Percentiles rank a stretch among this genome's conserved stretches.
Conservation (phyloP, 805 yeast genomes). For the Candida easanensis region DNA sequence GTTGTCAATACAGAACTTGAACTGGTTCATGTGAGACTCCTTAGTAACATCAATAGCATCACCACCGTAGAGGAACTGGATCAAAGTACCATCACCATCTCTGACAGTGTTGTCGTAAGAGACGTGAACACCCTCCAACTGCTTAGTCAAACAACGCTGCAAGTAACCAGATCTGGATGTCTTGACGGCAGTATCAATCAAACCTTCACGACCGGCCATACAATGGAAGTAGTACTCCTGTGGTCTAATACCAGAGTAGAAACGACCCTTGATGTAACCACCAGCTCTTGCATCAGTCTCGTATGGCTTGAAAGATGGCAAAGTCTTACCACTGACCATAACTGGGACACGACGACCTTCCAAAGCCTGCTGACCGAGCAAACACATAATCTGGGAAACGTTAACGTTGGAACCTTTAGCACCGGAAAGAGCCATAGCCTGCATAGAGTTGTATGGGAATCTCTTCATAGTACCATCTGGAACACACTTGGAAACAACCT, state of each 20-base stretch:
- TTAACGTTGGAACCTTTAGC: constrained; percentile 99
- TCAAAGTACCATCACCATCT: constrained; percentile 89
- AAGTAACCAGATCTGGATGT: constrained; percentile 97
- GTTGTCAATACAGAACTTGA: constrained; percentile 89
- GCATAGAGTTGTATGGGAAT: constrained; percentile 97
- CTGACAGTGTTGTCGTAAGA: constrained; percentile 94
- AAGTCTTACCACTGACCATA: constrained; percentile 96
- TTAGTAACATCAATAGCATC: constrained; percentile 93
- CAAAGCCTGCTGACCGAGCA: constrained; percentile 96
- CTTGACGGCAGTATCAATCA: constrained; percentile 98
- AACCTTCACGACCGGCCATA: constrained; percentile 99
- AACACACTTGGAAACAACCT: constrained; percentile 90
- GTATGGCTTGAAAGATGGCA: constrained; percentile 93
- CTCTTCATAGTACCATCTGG: constrained; percentile 95
- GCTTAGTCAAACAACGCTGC: constrained; percentile 97
- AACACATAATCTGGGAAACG: constrained; percentile 98
- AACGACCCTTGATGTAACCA: constrained; percentile 95
- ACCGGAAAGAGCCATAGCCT: constrained; percentile 98
- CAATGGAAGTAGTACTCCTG: constrained; percentile 99
- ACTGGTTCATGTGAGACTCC: constrained; percentile 91
- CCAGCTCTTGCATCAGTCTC: constrained; percentile 99
- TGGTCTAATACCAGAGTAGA: constrained; percentile 96
- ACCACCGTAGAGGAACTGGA: constrained; percentile 97
- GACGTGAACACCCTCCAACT: constrained; percentile 93
- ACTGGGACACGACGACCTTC: constrained; percentile 99